phyloP scores from a whole-genome alignment of 2,329 filamentous ascomycete genomes.

The Diaporthe velutina region DNA sequence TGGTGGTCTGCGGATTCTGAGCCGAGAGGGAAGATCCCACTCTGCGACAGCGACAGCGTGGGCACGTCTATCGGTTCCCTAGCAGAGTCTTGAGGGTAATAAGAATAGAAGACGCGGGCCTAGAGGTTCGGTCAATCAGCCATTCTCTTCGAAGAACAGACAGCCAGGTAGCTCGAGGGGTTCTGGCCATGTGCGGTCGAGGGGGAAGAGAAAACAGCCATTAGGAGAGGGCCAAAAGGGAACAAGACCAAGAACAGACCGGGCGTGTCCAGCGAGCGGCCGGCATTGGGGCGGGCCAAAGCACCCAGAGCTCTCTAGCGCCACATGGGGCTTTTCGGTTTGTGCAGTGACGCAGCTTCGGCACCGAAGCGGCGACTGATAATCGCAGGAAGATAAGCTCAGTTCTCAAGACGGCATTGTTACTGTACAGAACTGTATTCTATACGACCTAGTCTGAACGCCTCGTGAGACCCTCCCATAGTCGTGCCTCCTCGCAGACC shows the following conservation, averaged over 20 bases:
- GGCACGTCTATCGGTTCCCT: conserved; percentile 13
- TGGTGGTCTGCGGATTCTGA: conserved; percentile 14
- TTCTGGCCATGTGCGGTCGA: conserved; percentile 24
- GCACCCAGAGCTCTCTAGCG: conserved; percentile 34
- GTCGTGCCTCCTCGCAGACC: background rate
- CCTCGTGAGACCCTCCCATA: background rate
- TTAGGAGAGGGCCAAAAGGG: conserved; percentile 17
- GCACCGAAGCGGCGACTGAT: conserved; percentile 30
- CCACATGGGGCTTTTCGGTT: conserved; percentile 21
- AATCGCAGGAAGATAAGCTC: conserved; percentile 20
- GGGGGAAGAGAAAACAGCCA: conserved; percentile 27
- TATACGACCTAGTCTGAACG: background rate
- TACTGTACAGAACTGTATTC: background rate
- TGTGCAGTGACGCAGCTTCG: conserved; percentile 34
- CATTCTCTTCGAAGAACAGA: conserved; percentile 30
- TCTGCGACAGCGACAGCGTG: conserved; percentile 25
- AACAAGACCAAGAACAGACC: conserved; percentile 22
- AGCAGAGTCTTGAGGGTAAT: conserved; percentile 8
- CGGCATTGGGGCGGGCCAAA: conserved; percentile 29
- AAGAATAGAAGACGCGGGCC: background rate
- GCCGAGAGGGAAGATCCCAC: conserved; percentile 28
- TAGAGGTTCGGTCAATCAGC: conserved; percentile 20
- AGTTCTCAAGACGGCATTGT: background rate
- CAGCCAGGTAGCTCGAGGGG: conserved; percentile 9
- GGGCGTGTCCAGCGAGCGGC: conserved; percentile 37